These are phyloP conservation scores for Theobroma grandiflorum DNA, from an alignment of 441 rosid genomes.

Conservation along the genomic window DNA sequence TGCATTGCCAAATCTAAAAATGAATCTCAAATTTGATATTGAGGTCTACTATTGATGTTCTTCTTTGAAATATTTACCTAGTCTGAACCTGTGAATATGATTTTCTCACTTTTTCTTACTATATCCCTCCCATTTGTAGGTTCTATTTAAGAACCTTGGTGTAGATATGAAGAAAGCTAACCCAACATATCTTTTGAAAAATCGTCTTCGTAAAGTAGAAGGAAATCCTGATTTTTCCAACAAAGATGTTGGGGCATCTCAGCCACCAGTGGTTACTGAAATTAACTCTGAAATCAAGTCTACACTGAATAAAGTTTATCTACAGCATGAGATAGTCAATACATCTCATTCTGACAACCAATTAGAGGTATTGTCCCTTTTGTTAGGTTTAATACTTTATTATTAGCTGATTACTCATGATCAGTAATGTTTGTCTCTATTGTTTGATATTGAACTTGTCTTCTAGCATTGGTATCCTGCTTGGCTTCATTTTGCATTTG, in stretches of 20 bases:
- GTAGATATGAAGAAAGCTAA: conserved; percentile 88
- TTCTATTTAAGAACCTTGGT: conserved; percentile 86
- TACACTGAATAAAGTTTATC: conserved; percentile 70
- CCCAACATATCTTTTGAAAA: conserved; percentile 94
- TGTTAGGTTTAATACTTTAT: conserved; percentile 21
- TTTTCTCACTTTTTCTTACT: background rate
- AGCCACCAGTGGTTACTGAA: conserved; percentile 72
- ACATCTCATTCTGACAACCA: conserved; percentile 71
- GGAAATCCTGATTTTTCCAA: conserved; percentile 98
- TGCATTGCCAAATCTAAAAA: conserved; percentile 95
- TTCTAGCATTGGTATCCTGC: conserved; percentile 55
- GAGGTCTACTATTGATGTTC: conserved; percentile 57
- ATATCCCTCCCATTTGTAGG: conserved; percentile 50
- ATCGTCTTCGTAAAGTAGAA: conserved; percentile 85
- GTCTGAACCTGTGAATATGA: background rate
- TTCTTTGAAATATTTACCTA: conserved; percentile 16
- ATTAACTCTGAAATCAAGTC: conserved; percentile 68
- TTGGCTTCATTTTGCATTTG: conserved; percentile 69
- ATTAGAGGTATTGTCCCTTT: conserved; percentile 70
- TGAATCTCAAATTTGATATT: conserved; percentile 98
- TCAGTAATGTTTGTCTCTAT: background rate
- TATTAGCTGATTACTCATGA: background rate
- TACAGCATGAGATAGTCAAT: conserved; percentile 76
- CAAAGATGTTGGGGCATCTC: conserved; percentile 83
- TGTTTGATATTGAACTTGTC: conserved; percentile 20